These are phyloP conservation scores for Solanum pinnatisectum DNA, from an alignment of 257 asterid genomes.

Conservation along the genomic window DNA sequence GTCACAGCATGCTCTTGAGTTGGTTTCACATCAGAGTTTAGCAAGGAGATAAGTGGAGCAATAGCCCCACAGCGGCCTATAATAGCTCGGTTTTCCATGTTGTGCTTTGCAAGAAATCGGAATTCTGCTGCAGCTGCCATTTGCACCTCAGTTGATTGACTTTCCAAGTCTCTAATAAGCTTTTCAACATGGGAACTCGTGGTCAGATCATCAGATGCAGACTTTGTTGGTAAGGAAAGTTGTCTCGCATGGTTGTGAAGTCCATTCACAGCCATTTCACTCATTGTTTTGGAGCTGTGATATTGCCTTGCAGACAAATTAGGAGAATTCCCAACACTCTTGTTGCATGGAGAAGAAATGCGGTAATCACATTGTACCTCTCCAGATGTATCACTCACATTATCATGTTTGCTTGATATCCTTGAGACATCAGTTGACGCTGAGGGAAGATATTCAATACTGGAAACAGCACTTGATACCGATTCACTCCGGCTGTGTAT, in stretches of 20 bases:
- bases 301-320: slow-evolving; percentile 25
- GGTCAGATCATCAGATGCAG: slow-evolving; percentile 36
- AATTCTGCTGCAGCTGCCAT: slow-evolving; percentile 68
- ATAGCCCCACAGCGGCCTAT: slow-evolving; percentile 81
- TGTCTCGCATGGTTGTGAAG: slow-evolving; percentile 28
- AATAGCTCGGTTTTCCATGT: slow-evolving; percentile 63
- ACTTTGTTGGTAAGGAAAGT: slow-evolving; percentile 37
- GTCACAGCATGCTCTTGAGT: slow-evolving; percentile 92
- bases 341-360: slow-evolving; percentile 6
- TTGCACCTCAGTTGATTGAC: slow-evolving; percentile 48
- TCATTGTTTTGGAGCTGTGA: slow-evolving; percentile 37
- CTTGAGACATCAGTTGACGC: slow-evolving; percentile 41
- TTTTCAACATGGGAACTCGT: slow-evolving; percentile 53
- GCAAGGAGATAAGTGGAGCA: slow-evolving; percentile 53
- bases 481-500: slow-evolving; percentile 92
- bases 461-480: slow-evolving; percentile 73
- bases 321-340: slow-evolving; percentile 20
- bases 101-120: slow-evolving; percentile 67
- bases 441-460: slow-evolving; percentile 50
- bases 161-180: slow-evolving; percentile 45
- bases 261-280: slow-evolving; percentile 36
- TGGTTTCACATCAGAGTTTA: slow-evolving; percentile 42
- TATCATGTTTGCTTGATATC: slow-evolving; percentile 32
- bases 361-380: slow-evolving; percentile 24
- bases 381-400: slow-evolving; percentile 27